A percentile compares a stretch with the other conserved stretches of the same genome.
phyloP scores from a whole-genome alignment of 495 filamentous ascomycete species.

The Durotheca rogersii region DNA sequence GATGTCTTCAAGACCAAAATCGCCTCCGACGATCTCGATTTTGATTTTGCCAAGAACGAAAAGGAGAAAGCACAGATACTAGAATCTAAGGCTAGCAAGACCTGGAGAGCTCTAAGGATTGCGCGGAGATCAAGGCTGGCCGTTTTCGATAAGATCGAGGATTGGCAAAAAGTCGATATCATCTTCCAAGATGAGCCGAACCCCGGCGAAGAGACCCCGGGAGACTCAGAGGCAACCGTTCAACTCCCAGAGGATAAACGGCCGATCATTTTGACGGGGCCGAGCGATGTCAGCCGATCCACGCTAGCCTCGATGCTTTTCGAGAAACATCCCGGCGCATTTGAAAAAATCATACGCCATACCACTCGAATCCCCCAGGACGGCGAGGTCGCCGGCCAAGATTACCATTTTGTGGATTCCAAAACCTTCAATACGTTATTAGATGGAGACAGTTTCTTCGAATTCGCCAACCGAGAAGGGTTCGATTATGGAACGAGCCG shows the following conservation, averaged over 20 bases:
- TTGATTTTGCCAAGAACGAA: slow-evolving; percentile 72
- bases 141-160: slow-evolving; percentile 82
- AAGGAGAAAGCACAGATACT: slow-evolving; percentile 66
- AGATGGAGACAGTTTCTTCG: slow-evolving; percentile 54
- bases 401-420: slow-evolving; percentile 50
- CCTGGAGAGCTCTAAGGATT: slow-evolving; percentile 82
- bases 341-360: slow-evolving; percentile 45
- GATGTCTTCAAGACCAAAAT: slow-evolving; percentile 59
- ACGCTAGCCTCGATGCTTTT: slow-evolving; percentile 42
- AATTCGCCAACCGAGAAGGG: slow-evolving; percentile 46
- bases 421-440: slow-evolving; percentile 51
- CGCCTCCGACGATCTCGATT: slow-evolving; percentile 71
- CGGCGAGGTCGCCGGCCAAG: slow-evolving; percentile 46
- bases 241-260: slow-evolving; percentile 44
- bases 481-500: slow-evolving; percentile 49
- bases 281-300: slow-evolving; percentile 40
- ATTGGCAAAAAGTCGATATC: slow-evolving; percentile 64
- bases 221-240: slow-evolving; percentile 20
- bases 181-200: slow-evolving; percentile 49
- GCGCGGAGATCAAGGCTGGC: slow-evolving; percentile 69
- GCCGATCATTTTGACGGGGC: slow-evolving; percentile 51
- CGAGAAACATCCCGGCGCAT: slow-evolving; percentile 44
- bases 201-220: slow-evolving; percentile 24
- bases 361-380: slow-evolving; percentile 47
- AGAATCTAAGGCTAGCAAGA: slow-evolving; percentile 76